Conservation (phyloP, 2,329 filamentous ascomycete species). For the Botryosphaeria agaves region DNA sequence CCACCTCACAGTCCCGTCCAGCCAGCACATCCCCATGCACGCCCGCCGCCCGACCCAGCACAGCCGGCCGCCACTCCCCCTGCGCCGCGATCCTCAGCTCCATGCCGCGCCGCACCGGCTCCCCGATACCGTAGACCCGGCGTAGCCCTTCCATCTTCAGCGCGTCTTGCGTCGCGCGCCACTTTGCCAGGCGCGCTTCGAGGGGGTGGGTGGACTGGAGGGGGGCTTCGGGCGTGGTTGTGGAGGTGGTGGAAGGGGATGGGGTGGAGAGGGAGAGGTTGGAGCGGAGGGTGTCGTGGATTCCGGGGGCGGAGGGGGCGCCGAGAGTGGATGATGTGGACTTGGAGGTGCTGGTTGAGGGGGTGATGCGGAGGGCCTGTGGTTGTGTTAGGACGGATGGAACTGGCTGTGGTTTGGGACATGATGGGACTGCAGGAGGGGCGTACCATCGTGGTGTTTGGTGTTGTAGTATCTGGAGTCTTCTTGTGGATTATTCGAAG, state of each 20-base stretch:
- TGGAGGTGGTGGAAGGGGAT: constrained; percentile 24
- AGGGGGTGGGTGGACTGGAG: constrained; percentile 71
- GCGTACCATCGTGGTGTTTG: too few species aligned
- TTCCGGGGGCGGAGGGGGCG: constrained; percentile 79
- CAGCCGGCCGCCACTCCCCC: constrained; percentile 63
- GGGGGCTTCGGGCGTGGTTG: constrained; percentile 12
- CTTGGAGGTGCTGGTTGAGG: constrained; percentile 43
- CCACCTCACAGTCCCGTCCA: constrained; percentile 59
- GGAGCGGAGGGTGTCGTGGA: constrained; percentile 83
- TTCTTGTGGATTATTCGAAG: too few species aligned
- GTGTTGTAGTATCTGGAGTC: too few species aligned
- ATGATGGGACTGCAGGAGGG: too few species aligned
- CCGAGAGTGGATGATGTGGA: constrained; percentile 42
- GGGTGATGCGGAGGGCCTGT: constrained; percentile 81
- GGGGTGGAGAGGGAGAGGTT: constrained; percentile 45
- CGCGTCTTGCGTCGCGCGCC: constrained; percentile 76
- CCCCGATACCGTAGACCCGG: constrained; percentile 77
- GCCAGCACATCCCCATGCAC: constrained; percentile 82
- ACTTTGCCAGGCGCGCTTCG: constrained; percentile 73
- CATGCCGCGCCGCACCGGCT: constrained; percentile 86
- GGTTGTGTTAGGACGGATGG: not conserved
- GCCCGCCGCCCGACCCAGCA: constrained; percentile 45
- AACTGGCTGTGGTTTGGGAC: not conserved
- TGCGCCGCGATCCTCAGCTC: constrained; percentile 76
- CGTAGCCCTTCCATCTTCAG: constrained; percentile 80